Percentiles rank a stretch among this genome's conserved stretches.
These are phyloP conservation scores for Xylariaceae sp. DNA, from an alignment of 2,329 filamentous ascomycete genomes.

Conservation along the genomic window DNA sequence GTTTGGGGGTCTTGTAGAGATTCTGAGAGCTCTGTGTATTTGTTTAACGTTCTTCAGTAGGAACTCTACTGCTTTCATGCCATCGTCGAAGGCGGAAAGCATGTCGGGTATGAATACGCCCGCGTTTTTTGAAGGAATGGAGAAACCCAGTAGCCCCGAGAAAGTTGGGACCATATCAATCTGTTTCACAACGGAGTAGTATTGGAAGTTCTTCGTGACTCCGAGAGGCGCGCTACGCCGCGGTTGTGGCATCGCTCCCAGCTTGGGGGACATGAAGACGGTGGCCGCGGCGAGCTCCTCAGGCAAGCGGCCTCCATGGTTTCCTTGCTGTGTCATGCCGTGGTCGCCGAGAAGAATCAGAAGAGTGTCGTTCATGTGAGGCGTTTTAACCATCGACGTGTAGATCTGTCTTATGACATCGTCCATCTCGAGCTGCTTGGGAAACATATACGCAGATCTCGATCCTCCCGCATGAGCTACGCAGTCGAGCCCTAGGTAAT, in stretches of 20 bases:
- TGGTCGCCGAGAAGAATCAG: conserved; percentile 71
- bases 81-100: conserved; percentile 21
- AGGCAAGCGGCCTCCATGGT: conserved; percentile 71
- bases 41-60: conserved; percentile 62
- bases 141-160: conserved; percentile 65
- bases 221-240: conserved; percentile 39
- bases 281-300: conserved; percentile 72
- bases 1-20: conserved; percentile 51
- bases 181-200: conserved; percentile 66
- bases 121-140: conserved; percentile 66
- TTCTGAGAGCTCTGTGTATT: conserved; percentile 57
- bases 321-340: conserved; percentile 76
- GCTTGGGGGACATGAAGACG: conserved; percentile 68
- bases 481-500: conserved; percentile 73
- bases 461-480: conserved; percentile 75
- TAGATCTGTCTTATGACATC: conserved; percentile 63
- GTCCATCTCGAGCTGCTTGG: conserved; percentile 75
- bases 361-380: conserved; percentile 60
- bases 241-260: conserved; percentile 42
- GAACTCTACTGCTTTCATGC: conserved; percentile 48
- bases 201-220: conserved; percentile 57
- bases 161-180: conserved; percentile 71
- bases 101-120: conserved; percentile 65
- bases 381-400: conserved; percentile 56
- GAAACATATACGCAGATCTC: conserved; percentile 65